These are phyloP conservation scores for Scenedesmus sp. DNA, from an alignment of 163 green algal genomes.

Conservation along the genomic window DNA sequence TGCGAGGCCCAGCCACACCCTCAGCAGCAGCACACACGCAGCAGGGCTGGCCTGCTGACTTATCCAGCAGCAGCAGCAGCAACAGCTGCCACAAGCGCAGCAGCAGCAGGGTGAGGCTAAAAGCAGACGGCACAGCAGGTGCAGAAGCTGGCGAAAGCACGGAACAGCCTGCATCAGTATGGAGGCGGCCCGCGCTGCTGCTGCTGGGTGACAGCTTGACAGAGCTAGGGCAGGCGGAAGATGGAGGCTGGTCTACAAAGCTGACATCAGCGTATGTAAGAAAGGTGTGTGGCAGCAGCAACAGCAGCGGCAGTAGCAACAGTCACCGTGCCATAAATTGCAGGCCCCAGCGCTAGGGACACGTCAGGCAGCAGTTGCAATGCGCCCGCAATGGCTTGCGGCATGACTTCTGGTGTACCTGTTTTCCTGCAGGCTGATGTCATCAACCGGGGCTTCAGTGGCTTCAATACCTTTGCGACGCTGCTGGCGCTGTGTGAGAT, in stretches of 20 bases:
- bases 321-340: background rate
- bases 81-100: background rate
- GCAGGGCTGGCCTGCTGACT: background rate
- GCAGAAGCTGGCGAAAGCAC: background rate
- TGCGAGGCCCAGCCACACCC: background rate
- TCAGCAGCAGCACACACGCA: background rate
- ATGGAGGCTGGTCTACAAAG: conserved; percentile 30
- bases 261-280: conserved; percentile 23
- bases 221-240: background rate
- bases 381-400: background rate
- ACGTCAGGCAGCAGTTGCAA: background rate
- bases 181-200: conserved; percentile 7
- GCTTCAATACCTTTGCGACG: conserved; percentile 81
- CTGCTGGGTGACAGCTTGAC: conserved; percentile 48
- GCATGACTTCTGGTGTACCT: background rate
- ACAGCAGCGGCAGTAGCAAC: background rate
- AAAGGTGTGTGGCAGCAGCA: conserved; percentile 24
- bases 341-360: background rate
- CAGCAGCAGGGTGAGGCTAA: background rate
- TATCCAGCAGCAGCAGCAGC: conserved; percentile 1
- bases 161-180: background rate
- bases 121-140: background rate
- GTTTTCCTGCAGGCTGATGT: conserved; percentile 67
- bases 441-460: conserved; percentile 75
- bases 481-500: conserved; percentile 66